These are phyloP conservation scores for Albizia julibrissin DNA, from an alignment of 306 rosid species.

Conservation along the genomic window DNA sequence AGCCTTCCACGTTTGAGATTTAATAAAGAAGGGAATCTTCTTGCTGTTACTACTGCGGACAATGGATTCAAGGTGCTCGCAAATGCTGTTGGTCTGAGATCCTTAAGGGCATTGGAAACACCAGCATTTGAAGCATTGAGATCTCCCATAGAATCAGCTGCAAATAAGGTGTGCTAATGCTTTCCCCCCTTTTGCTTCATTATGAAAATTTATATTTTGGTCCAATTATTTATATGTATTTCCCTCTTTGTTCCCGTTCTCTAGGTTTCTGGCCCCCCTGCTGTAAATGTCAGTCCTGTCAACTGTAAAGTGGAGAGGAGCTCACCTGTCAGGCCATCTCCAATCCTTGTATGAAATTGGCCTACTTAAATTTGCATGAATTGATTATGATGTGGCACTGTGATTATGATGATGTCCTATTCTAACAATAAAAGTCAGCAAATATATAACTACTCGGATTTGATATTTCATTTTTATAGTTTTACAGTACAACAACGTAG, in stretches of 20 bases:
- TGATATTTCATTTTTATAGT: not conserved
- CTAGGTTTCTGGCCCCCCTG: slow-evolving; percentile 67
- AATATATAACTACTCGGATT: not conserved
- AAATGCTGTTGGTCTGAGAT: slow-evolving; percentile 65
- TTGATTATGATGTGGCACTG: slow-evolving; percentile 19
- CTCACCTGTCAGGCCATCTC: slow-evolving; percentile 78
- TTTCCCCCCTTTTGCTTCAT: slow-evolving; percentile 22
- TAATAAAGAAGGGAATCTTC: slow-evolving; percentile 88
- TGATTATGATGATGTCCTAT: slow-evolving; percentile 2
- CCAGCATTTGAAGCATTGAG: slow-evolving; percentile 72
- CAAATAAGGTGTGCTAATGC: slow-evolving; percentile 56
- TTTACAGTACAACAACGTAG: not conserved
- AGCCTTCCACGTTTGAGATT: slow-evolving; percentile 77
- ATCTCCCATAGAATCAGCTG: slow-evolving; percentile 63
- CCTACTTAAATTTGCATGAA: slow-evolving; percentile 11
- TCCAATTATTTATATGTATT: not conserved
- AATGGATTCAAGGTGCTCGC: slow-evolving; percentile 82
- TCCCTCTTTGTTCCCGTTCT: slow-evolving; percentile 31
- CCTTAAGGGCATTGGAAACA: slow-evolving; percentile 58
- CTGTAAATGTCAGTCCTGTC: slow-evolving; percentile 58
- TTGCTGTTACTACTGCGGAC: slow-evolving; percentile 73
- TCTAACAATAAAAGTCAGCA: not conserved
- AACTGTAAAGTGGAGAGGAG: slow-evolving; percentile 80
- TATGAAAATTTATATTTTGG: not conserved
- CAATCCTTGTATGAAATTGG: slow-evolving; percentile 63